These are phyloP conservation scores for Cicer bijugum DNA, from an alignment of 306 rosid genomes.

Conservation along the genomic window DNA sequence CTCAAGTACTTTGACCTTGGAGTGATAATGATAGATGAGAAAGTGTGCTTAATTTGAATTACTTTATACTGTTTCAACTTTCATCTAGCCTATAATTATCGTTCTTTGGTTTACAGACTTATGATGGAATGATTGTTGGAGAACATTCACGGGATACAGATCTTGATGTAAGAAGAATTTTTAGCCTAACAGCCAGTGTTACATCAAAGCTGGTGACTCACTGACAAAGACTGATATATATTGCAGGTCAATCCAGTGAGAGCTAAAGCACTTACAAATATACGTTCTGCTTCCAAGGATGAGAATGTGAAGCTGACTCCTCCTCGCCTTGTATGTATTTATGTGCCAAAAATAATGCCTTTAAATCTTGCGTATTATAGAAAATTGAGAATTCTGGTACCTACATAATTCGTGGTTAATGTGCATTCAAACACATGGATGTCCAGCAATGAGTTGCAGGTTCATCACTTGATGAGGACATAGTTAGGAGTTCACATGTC, in stretches of 20 bases:
- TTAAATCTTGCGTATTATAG: conserved; percentile 23
- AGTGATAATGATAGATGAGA: conserved; percentile 24
- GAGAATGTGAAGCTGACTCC: conserved; percentile 90
- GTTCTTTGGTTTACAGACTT: conserved; percentile 62
- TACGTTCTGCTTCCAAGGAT: conserved; percentile 80
- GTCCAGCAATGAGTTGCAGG: conserved; percentile 22
- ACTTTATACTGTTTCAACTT: conserved; percentile 34
- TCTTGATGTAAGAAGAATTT: conserved; percentile 70
- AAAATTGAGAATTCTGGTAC: conserved; percentile 5
- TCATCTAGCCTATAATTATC: conserved; percentile 17
- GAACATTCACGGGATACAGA: conserved; percentile 90
- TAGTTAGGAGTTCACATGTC: conserved; percentile 7
- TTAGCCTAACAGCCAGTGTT: conserved; percentile 32
- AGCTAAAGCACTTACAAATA: conserved; percentile 72
- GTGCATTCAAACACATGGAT: conserved; percentile 24
- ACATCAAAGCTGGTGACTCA: conserved; percentile 37
- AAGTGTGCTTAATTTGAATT: neutral
- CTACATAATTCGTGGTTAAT: conserved; percentile 11
- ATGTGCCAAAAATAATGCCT: conserved; percentile 28
- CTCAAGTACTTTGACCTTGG: conserved; percentile 5
- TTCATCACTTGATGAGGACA: conserved; percentile 35
- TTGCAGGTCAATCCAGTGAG: conserved; percentile 86
- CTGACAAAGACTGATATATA: conserved; percentile 37
- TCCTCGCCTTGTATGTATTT: conserved; percentile 85
- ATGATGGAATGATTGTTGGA: conserved; percentile 98